Evolutionary conservation across 805 yeast species (phyloP).

Genomic region (Hemisphaericaspora nanyangensis): DNA sequence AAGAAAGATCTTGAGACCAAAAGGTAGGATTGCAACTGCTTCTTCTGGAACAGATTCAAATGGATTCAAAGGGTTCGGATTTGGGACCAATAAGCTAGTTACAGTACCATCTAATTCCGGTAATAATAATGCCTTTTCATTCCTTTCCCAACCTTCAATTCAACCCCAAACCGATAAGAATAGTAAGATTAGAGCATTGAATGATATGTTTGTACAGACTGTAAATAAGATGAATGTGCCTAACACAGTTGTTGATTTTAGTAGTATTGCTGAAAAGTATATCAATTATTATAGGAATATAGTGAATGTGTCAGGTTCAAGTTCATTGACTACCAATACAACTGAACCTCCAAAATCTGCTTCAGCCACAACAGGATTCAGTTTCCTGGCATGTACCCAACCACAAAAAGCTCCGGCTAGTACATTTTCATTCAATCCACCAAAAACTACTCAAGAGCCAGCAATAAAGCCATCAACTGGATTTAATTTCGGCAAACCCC

Average conservation of each 20-base stretch:
- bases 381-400: not conserved
- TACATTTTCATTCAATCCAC: not conserved
- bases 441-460: not conserved
- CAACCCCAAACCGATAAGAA: slow-evolving; percentile 25
- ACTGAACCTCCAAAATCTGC: not conserved
- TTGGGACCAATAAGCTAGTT: not conserved
- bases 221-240: slow-evolving; percentile 37
- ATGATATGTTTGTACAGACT: slow-evolving; percentile 52
- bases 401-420: not conserved
- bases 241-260: slow-evolving; percentile 53
- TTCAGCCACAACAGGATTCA: not conserved
- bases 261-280: slow-evolving; percentile 56
- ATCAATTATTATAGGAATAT: slow-evolving; percentile 42
- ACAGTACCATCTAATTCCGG: not conserved
- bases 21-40: slow-evolving; percentile 18
- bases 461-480: not conserved
- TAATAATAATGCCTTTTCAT: not conserved
- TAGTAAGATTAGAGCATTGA: slow-evolving; percentile 60
- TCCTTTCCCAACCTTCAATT: not conserved
- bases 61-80: slow-evolving; percentile 4
- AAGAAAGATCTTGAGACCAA: slow-evolving; percentile 66
- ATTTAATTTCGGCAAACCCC: not conserved
- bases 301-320: not conserved
- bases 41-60: not conserved
- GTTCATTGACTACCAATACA: not conserved